Base-by-base conservation (phyloP, 1,284 basidiomycete species). In the Heterobasidion annosum region DNA sequence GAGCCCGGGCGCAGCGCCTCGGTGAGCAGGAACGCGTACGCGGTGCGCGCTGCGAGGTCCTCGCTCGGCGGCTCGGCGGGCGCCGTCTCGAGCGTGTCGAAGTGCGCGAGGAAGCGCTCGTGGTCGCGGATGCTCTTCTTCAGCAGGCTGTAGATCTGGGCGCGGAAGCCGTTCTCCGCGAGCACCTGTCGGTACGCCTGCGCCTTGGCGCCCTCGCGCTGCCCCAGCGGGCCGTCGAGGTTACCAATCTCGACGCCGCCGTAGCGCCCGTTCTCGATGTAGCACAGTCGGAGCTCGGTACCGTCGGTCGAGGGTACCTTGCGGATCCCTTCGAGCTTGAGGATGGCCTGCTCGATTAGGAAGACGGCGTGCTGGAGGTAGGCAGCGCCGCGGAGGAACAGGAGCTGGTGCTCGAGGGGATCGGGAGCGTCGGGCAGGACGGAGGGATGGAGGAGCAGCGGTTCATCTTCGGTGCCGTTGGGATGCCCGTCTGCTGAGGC, bases 191-290 rank as follows among this genome's bases (percentile, higher is more conserved):
- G 73, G 64, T 92, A 93, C 1, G 82, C 84, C 47, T 65, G 65
- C 35, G 77, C 68, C 69, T 91, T 91, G 25, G 69, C 63, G 10
- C 82, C 82, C 46, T 77, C 72, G 50, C 66, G 69, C 45, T 67
- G 71, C 0, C 89, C 88, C 16, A 90, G 66, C 0, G 85, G 88
- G 0, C 88, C 88, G 46, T 87, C 82, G 0, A 82, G 80, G 62
- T 89, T 83, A 10, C 82, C 84, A 13, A 86, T 75, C 67, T 91
- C 88, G 34, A 88, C 80, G 1, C 88, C 89, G 16, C 88, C 88
- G 56, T 84, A 89, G 54, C 74, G 76, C 9, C 85, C 83, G 55
- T 82, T 77, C 55, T 82, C 78, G 54, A 91, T 72, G 65, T 83
- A 83, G 61, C 82, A 87, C 40, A 91, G 69, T 43, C 88, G 76